Conservation (phyloP, 2,329 filamentous ascomycete species). For the Aspergillus udagawae region DNA sequence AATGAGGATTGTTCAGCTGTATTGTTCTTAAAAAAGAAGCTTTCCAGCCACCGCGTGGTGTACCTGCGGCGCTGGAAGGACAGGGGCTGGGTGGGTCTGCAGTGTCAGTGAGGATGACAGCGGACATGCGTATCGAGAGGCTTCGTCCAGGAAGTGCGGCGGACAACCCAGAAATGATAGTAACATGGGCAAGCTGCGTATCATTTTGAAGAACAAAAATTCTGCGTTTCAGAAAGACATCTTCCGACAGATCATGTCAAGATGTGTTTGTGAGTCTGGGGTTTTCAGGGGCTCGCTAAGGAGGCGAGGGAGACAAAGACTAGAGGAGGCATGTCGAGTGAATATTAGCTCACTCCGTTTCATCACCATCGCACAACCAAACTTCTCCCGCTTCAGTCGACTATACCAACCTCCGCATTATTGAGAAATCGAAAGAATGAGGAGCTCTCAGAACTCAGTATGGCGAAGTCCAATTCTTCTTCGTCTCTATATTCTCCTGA, state of each 20-base stretch:
- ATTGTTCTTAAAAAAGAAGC: background rate
- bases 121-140: background rate
- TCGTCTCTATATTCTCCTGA: background rate
- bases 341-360: background rate
- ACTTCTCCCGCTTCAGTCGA: conserved; percentile 2
- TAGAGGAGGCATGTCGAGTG: background rate
- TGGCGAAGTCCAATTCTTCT: background rate
- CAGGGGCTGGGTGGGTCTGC: background rate
- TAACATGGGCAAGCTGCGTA: background rate
- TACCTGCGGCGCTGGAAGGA: background rate
- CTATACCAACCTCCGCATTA: conserved; percentile 16
- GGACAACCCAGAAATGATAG: background rate
- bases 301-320: background rate
- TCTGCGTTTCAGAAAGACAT: background rate
- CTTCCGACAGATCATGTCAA: background rate
- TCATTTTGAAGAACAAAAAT: background rate
- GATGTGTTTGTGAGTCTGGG: background rate
- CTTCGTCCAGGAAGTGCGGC: background rate
- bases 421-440: conserved; percentile 6
- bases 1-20: background rate
- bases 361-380: background rate
- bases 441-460: background rate
- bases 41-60: background rate
- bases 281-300: background rate
- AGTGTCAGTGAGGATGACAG: background rate